Base-by-base conservation (phyloP, 805 yeast genomes). In the Ogataea trehalophila region DNA sequence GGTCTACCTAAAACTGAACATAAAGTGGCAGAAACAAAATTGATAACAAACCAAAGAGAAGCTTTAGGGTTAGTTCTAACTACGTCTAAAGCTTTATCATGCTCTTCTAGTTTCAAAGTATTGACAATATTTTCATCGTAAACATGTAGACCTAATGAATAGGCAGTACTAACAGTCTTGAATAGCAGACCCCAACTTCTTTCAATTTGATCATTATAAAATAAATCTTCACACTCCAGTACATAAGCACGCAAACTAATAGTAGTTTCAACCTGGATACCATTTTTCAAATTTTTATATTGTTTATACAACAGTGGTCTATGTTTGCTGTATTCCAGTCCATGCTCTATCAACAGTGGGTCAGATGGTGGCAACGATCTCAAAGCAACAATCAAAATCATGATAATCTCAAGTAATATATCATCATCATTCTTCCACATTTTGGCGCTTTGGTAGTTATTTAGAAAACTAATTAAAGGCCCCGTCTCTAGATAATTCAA, bases 1-100 rank as follows among this genome's bases (percentile, higher is more conserved):
- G 81, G 81, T 51, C 81, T 64, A 8, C 81, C 81, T 23, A 76
- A 62, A 15, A 76, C 72, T 0, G 80, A 73, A 54, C 81, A 76
- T 17, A 75, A 54, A 34, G 75, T 76, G 2, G 78, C 75, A n/a
- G 73, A 65, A 23, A 74, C 62, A 49, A 73, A 69, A 51, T 74
- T 72, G 45, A 77, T 66, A 2, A 76, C 76, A 47, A 75, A 73
- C 80, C 81, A 77, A 6, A 75, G 66, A 39, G 77, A 69, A 16
- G 74, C 68, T 44, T 75, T 66, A 18, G 67, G 70, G 44, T 72
- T 71, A 15, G 56, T 53, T 43, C 52, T 52, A 5, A 66, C 59
- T 29, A 65, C 56, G 40, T 52, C 58, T 38, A 58, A 54, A 18
- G 64, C 59, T 23, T 54, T 53, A 37, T 67, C 69, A 41, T 61